These are phyloP conservation scores for Alternaria solani DNA, from an alignment of 2,329 filamentous ascomycete genomes.

Conservation along the genomic window DNA sequence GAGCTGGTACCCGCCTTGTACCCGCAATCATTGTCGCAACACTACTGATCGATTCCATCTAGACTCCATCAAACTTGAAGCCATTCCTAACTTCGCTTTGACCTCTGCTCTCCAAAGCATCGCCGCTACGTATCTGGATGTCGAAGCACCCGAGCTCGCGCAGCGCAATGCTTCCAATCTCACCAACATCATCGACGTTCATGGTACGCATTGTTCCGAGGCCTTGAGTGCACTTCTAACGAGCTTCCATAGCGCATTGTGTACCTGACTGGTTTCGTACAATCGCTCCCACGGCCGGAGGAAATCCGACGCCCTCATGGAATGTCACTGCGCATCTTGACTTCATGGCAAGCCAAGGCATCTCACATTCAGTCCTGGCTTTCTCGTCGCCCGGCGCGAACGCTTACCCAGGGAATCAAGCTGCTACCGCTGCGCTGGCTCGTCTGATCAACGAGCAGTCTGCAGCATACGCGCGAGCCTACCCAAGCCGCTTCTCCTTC, in stretches of 20 bases:
- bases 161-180: not conserved
- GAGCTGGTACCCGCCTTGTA: not conserved
- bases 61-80: not conserved
- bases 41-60: not conserved
- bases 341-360: slow-evolving; percentile 11
- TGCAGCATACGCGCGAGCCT: slow-evolving; percentile 1
- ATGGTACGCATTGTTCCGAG: not conserved
- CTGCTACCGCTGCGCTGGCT: slow-evolving; percentile 10
- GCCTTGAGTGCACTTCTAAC: not conserved
- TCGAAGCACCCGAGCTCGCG: not conserved
- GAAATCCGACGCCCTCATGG: slow-evolving; percentile 14
- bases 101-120: not conserved
- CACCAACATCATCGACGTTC: slow-evolving; percentile 6
- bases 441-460: slow-evolving; percentile 18
- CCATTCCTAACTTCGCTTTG: not conserved
- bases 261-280: slow-evolving; percentile 15
- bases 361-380: not conserved
- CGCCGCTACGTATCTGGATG: not conserved
- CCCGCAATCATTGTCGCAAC: not conserved
- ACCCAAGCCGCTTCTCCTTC: slow-evolving; percentile 17
- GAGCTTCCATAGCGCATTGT: slow-evolving; percentile 5
- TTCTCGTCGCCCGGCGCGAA: slow-evolving; percentile 7
- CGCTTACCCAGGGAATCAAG: slow-evolving; percentile 5
- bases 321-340: slow-evolving; percentile 8
- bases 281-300: slow-evolving; percentile 10